Base-by-base conservation (phyloP, 2,329 filamentous ascomycete genomes). In the Hypoxylon sp. region DNA sequence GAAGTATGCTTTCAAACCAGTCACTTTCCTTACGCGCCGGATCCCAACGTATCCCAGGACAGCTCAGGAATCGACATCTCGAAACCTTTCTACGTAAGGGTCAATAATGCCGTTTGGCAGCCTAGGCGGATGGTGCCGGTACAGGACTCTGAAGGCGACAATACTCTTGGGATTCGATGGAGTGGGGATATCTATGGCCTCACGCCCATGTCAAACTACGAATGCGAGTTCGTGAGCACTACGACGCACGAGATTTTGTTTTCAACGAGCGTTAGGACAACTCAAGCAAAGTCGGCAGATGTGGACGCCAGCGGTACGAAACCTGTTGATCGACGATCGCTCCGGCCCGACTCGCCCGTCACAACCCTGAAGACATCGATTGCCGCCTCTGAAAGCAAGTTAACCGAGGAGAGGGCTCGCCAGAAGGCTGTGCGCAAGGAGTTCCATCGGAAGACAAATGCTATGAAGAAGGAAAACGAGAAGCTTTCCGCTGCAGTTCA, bases 51-150 rank as follows among this genome's bases (percentile, higher is more conserved):
- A 53, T 69, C 74, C 56, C 70, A 79, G 58, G 72, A 71, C 58
- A 64, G 72, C 63, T 73, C 82, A 11, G 83, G 82, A 2, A 83
- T 89, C 50, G 88, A 91, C 72, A 81, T 79, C 59, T 82, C 84
- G 27, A 92, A 91, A 72, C 90, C 90, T 4, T 92, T 93, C 70
- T 92, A 87, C 71, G 88, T 93, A 52, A 83, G 87, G 62, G 84
- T 94, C 64, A 93, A 94, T 73, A 88, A 91, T 47, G 89, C 89
- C 8, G 83, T 87, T 59, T 94, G 90, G 90, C 89, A 90, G 69
- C 89, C 89, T 1, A 90, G 88, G 9, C 83, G 88, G 65, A 92
- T 93, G 69, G 82, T 83, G 55, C 77, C 81, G 24, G 75, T 83
- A 53, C 70, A 74, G 17, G 67, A 66, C 45, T 67, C 66, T 15